Conservation (phyloP, 192 early-diverging fungal genomes). For the Coemansia sp. region DNA sequence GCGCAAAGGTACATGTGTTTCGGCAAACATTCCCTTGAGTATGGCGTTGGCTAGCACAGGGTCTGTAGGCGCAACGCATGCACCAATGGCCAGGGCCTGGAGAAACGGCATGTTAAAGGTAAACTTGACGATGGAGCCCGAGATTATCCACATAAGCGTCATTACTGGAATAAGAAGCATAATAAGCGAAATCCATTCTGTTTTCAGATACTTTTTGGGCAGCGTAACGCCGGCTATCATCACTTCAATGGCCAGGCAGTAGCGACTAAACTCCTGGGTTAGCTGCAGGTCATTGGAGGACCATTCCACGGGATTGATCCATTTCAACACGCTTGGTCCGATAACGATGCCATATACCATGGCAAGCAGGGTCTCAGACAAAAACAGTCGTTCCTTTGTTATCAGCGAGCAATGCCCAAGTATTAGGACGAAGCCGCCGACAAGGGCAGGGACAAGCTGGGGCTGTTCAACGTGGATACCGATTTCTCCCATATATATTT, state of each 20-base stretch:
- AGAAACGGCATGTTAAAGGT: constrained; percentile 57
- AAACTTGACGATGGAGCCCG: constrained; percentile 68
- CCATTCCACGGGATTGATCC: constrained; percentile 70
- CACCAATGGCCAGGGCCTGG: constrained; percentile 74
- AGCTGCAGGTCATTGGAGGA: constrained; percentile 55
- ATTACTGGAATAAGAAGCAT: constrained; percentile 81
- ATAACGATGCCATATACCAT: constrained; percentile 83
- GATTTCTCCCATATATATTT: constrained; percentile 14
- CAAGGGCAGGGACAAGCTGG: constrained; percentile 54
- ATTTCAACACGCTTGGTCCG: constrained; percentile 71
- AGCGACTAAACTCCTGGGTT: constrained; percentile 72
- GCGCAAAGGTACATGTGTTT: constrained; percentile 78
- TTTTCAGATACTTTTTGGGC: constrained; percentile 75
- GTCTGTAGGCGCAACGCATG: constrained; percentile 90
- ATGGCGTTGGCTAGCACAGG: constrained; percentile 94
- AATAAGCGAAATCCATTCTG: constrained; percentile 65
- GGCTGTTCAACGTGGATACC: constrained; percentile 29
- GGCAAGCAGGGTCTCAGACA: constrained; percentile 81
- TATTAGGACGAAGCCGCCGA: constrained; percentile 73
- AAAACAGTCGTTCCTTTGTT: constrained; percentile 69
- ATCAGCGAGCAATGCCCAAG: constrained; percentile 68
- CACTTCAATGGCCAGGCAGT: constrained; percentile 81
- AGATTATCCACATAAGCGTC: constrained; percentile 77
- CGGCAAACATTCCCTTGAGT: constrained; percentile 91
- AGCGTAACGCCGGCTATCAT: constrained; percentile 84